These are phyloP conservation scores for Pichia nakasei DNA, from an alignment of 805 yeast genomes.

Conservation along the genomic window DNA sequence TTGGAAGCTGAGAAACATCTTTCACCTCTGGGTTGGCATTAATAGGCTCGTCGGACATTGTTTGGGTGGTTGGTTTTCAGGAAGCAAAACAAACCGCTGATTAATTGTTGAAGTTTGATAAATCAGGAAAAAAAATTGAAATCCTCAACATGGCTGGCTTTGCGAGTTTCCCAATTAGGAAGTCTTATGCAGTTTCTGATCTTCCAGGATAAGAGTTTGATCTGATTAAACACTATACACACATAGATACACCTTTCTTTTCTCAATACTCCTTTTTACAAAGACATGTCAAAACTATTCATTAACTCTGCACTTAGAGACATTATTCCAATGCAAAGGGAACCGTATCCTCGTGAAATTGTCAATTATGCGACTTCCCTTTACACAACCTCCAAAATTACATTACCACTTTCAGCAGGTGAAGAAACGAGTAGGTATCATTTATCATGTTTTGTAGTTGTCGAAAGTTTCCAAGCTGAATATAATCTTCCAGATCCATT, in stretches of 20 bases:
- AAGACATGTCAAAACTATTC: constrained; percentile 25
- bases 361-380: constrained; percentile 34
- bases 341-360: constrained; percentile 35
- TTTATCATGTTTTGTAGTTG: constrained; percentile 56
- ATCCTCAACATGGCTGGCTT: constrained; percentile 5
- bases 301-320: constrained; percentile 35
- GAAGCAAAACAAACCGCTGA: background rate
- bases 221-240: no score
- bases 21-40: constrained; percentile 87
- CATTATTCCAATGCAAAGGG: constrained; percentile 39
- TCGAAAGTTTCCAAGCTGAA: constrained; percentile 36
- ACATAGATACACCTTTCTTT: no score
- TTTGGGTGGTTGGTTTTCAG: background rate
- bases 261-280: background rate
- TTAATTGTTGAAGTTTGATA: background rate
- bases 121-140: background rate
- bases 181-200: background rate
- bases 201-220: no score
- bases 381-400: constrained; percentile 45
- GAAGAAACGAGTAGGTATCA: constrained; percentile 62
- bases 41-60: constrained; percentile 45
- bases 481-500: constrained; percentile 42
- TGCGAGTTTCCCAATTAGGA: constrained; percentile 1
- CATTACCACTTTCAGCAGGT: constrained; percentile 36
- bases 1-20: constrained; percentile 70